Evolutionary conservation across 164 flowering plant genomes (phyloP), one percentile per base, ranked within the genome.

Genomic region (Macadamia integrifolia): DNA sequence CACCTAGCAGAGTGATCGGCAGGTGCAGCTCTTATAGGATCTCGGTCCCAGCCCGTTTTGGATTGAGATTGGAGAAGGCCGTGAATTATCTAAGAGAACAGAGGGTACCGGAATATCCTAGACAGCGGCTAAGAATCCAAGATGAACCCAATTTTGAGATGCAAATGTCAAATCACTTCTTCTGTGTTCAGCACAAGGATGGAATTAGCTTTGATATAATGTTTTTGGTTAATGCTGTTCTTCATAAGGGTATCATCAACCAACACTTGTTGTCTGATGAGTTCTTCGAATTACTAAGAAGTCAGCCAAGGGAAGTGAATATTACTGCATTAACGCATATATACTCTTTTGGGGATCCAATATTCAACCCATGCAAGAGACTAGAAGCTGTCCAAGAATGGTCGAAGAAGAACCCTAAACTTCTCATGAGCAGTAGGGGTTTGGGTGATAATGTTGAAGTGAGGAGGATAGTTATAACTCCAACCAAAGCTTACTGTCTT

Each of bases 401-500:
- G 96, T 66, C 92, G 67, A 28, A 80, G 60, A 85, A 68, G 67
- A 87, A 88, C 69, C 98, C 97, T 6, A 83, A 81, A 72, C 85
- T 83, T 69, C 59, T 81, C 35, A 79, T 82, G 78, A 68, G 30
- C 44, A 72, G 77, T 6, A 71, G 61, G 65, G 65, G 71, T 69
- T 40, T 74, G 61, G 85, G 76, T 71, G 88, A 86, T 66, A 77
- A 82, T 30, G 82, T 82, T 17, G 90, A 88, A 69, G 86, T 95
- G 14, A 83, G 98, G 74, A 86, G 94, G 73, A 69, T 95, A 73
- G 76, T 86, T 30, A 89, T 95, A 32, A 92, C 99, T 23, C 99
- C 98, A 10, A 79, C 94, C 6, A 89, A 68, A 81, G 99, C 98
- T 0, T 89, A 92, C 65, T 92, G 97, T 74, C 86, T 92, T 68